phyloP scores from a whole-genome alignment of 495 filamentous ascomycete species.

The Lepidopterella palustris region DNA sequence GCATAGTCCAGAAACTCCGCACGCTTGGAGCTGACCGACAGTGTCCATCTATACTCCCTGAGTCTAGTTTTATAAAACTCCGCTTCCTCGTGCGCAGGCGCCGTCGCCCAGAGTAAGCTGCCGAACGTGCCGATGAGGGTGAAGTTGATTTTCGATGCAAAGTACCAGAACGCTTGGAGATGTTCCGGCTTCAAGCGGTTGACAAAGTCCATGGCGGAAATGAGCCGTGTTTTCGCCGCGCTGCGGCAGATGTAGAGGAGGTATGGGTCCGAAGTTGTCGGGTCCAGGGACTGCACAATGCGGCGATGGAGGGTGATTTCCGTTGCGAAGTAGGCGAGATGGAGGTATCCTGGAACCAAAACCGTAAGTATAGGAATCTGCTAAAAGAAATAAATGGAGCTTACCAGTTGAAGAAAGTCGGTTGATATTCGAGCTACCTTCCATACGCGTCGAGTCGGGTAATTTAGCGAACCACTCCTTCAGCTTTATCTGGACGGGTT shows the following conservation, averaged over 20 bases:
- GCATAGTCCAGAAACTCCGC: slow-evolving; percentile 75
- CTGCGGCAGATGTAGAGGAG: slow-evolving; percentile 92
- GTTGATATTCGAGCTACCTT: slow-evolving; percentile 36
- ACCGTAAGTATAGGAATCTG: slow-evolving; percentile 1
- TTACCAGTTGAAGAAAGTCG: slow-evolving; percentile 43
- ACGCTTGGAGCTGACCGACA: slow-evolving; percentile 75
- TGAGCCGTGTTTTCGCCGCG: slow-evolving; percentile 71
- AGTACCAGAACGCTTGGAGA: slow-evolving; percentile 52
- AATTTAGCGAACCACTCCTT: slow-evolving; percentile 72
- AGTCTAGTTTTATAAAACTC: slow-evolving; percentile 89
- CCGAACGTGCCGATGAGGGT: slow-evolving; percentile 78
- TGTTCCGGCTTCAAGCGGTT: slow-evolving; percentile 38
- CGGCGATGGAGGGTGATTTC: slow-evolving; percentile 80
- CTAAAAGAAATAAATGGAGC: neutral
- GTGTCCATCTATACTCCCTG: slow-evolving; percentile 88
- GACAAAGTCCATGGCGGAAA: slow-evolving; percentile 42
- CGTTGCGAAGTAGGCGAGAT: slow-evolving; percentile 76
- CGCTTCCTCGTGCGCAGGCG: slow-evolving; percentile 79
- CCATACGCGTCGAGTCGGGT: slow-evolving; percentile 61
- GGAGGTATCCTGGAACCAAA: slow-evolving; percentile 57
- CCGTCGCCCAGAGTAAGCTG: slow-evolving; percentile 75
- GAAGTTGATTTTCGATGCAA: slow-evolving; percentile 73
- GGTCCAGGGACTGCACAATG: slow-evolving; percentile 65
- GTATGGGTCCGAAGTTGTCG: slow-evolving; percentile 54
- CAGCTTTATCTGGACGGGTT: slow-evolving; percentile 75